Evolutionary conservation across 2,329 filamentous ascomycete species (phyloP), one percentile per base, ranked within the genome.

Genomic region (Alternaria longipes): DNA sequence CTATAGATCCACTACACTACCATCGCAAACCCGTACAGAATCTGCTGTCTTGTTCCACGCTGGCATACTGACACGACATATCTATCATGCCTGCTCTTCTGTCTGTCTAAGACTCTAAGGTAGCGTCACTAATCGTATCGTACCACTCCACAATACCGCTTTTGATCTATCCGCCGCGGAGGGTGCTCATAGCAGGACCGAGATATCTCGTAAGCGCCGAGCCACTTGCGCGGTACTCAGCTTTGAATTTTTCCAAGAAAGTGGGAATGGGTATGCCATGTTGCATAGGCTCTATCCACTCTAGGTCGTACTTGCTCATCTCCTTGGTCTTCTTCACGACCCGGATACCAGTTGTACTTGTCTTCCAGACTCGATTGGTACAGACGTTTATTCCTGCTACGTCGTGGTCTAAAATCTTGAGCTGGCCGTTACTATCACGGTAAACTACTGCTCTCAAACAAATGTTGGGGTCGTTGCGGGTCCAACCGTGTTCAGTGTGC

Each of bases 371-470:
- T 14, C 12, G 14, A 14, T 16, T 12, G 32, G 14, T 36, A 7
- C 32, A 36, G 12, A 36, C 1, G 1, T 36, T 14, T 36, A 6
- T 36, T 5, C 14, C 12, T 14, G 14, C 5, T 36, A 1, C 6
- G 14, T 36, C 16, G 32, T 0, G 5, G 12, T 36, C 32, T 12
- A 36, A 2, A 9, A 36, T 32, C 4, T 12, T 32, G 0, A 32
- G 30, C 11, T 36, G 1, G 14, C 12, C 12, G 14, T 36, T 7
- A 0, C 14, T 16, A 1, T 0, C 6, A 12, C 12, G 14, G 32
- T 36, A 36, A 1, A 16, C 2, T 1, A 6, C 5, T 5, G 5
- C 2, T 6, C 7, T 14, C 5, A 34, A 7, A 7, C 1, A 5
- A 34, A 20, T 20, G 20, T 20, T 20, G 20, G 20, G 20, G 20